Evolutionary conservation across 441 rosid genomes (phyloP), one percentile per base, ranked within the genome.

Genomic region (Breynia disticha): DNA sequence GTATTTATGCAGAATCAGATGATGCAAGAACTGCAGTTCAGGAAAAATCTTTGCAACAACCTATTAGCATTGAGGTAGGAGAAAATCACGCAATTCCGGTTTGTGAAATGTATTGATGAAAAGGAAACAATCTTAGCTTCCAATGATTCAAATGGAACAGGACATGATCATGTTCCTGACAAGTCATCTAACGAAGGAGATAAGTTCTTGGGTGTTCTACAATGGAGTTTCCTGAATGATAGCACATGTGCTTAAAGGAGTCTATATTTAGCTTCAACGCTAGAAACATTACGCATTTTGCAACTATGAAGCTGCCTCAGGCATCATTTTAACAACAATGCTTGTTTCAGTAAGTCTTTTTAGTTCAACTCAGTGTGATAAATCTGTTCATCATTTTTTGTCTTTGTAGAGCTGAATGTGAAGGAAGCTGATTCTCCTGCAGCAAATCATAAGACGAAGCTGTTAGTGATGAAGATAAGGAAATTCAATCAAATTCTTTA

Each of bases 1-100:
- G 48, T 42, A 53, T 42, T 52, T 10, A 54, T 50, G 61, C 72
- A 70, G 79, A 73, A 50, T 71, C 65, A 51, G 58, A 69, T 45
- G 60, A 46, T 19, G 24, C 14, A 10, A 54, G 10, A 16, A 48
- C 32, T 7, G 64, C 59, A 54, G 60, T 43, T 22, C 53, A 44
- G 48, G 67, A 43, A 18, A 60, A 51, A 47, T 65, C 66, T 43
- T n/a, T 32, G 46, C 63, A 64, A 5, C 78, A 67, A 60, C 51
- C 67, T 49, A 42, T 20, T 57, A 69, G 45, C 37, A 46, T 38
- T 28, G 35, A 28, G 28, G 53, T 56, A 16, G 50, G 15, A 45
- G 68, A 56, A 61, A 69, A 46, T 55, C 54, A 67, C 38, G 32
- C 19, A 19, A 51, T 57, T 61, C 39, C 55, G 42, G 39, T 15